Conservation (phyloP, 208 protist genomes). For the Porcisia deanei region DNA sequence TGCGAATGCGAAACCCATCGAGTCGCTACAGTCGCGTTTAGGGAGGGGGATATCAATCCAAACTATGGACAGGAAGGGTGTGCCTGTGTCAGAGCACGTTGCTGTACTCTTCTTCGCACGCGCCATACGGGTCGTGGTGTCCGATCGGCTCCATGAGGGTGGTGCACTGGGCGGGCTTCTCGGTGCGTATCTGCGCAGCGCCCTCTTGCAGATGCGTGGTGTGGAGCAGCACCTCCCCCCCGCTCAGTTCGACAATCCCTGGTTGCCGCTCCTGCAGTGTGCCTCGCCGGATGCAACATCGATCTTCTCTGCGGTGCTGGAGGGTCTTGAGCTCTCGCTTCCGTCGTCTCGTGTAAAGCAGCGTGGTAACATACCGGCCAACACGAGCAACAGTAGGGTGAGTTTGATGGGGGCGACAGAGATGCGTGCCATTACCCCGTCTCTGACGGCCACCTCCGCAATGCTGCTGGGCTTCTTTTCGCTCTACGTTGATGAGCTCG, state of each 20-base stretch:
- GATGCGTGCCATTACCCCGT: conserved; percentile 17
- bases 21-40: neutral
- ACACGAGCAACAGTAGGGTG: conserved; percentile 8
- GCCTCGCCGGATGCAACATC: conserved; percentile 2
- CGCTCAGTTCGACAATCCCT: conserved; percentile 5
- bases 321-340: conserved; percentile 21
- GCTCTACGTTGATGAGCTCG: conserved; percentile 25
- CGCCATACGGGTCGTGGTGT: conserved; percentile 18
- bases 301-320: conserved; percentile 24
- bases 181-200: conserved; percentile 34
- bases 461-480: conserved; percentile 30
- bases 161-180: conserved; percentile 33
- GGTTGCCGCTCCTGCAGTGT: neutral
- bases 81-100: conserved; percentile 15
- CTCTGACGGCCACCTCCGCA: conserved; percentile 26
- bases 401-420: conserved; percentile 7
- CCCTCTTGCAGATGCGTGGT: conserved; percentile 21
- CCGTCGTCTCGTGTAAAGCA: neutral
- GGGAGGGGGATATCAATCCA: neutral
- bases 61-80: neutral
- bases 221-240: conserved; percentile 10
- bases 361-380: conserved; percentile 7
- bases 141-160: conserved; percentile 26
- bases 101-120: conserved; percentile 32
- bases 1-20: neutral